These are phyloP conservation scores for Oidium heveae DNA, from an alignment of 2,329 filamentous ascomycete genomes.

Conservation along the genomic window DNA sequence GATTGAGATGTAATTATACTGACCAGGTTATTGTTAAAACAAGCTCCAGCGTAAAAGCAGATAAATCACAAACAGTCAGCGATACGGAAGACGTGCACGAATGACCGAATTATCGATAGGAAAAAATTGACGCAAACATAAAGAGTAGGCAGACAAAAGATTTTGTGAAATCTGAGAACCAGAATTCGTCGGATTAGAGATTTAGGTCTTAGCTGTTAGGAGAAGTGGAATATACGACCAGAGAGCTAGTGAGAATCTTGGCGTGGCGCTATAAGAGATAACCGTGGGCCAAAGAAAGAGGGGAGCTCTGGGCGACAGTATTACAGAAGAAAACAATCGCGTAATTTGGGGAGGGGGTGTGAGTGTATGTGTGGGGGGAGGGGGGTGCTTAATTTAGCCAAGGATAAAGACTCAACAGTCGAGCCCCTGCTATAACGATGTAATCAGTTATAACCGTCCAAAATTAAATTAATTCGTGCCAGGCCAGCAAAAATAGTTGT, in stretches of 20 bases:
- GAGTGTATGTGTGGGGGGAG: too few species aligned
- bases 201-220: not conserved
- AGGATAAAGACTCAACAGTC: too few species aligned
- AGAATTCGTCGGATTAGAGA: not conserved
- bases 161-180: too few species aligned
- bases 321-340: too few species aligned
- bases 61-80: slow-evolving; percentile 15
- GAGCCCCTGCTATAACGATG: too few species aligned
- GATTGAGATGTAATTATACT: slow-evolving; percentile 10
- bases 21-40: slow-evolving; percentile 11
- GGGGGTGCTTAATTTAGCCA: too few species aligned
- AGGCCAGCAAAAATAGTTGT: too few species aligned
- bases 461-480: too few species aligned
- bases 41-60: slow-evolving; percentile 11
- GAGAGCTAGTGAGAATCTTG: not conserved
- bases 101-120: slow-evolving; percentile 14
- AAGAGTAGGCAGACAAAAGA: not conserved
- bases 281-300: not conserved
- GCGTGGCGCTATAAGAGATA: not conserved
- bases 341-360: too few species aligned
- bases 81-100: slow-evolving; percentile 13
- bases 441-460: too few species aligned
- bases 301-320: not conserved
- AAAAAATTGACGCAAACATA: slow-evolving; percentile 14
- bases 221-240: not conserved